These are phyloP conservation scores for Rheum nobile DNA, from an alignment of 148 eudicot species.

Conservation along the genomic window DNA sequence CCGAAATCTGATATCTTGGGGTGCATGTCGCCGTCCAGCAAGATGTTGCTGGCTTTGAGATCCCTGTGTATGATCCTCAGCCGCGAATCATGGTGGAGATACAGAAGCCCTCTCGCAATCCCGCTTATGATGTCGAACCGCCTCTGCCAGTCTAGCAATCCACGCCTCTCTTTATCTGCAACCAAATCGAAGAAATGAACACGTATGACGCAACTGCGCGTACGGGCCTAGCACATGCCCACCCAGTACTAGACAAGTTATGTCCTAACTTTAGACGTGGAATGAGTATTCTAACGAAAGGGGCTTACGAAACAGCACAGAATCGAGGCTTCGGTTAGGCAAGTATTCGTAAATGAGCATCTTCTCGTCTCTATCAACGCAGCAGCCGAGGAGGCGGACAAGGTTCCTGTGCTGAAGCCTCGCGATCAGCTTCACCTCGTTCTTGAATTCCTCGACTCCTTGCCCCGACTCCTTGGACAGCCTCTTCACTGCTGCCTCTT, in stretches of 20 bases:
- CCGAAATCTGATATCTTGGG: conserved; percentile 17
- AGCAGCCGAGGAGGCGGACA: conserved; percentile 9
- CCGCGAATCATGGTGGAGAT: conserved; percentile 14
- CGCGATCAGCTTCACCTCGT: conserved; percentile 7
- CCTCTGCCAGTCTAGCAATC: conserved; percentile 1
- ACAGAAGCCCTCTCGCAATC: conserved; percentile 9
- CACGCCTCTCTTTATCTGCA: conserved; percentile 7
- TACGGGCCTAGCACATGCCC: no score
- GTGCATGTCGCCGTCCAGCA: conserved; percentile 9
- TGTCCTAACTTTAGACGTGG: no score
- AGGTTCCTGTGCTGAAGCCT: conserved; percentile 14
- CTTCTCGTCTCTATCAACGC: conserved; percentile 8
- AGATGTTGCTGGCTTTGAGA: conserved; percentile 13
- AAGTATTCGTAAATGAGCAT: conserved; percentile 13
- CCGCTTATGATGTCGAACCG: conserved; percentile 11
- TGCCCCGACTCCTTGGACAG: conserved; percentile 10
- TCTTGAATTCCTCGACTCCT: conserved; percentile 11
- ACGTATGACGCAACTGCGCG: no score
- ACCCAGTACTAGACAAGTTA: no score
- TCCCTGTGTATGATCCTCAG: conserved; percentile 13
- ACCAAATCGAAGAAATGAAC: neutral
- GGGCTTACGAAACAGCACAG: conserved; percentile 5
- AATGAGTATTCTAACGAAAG: no score
- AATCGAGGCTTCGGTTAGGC: conserved; percentile 10
- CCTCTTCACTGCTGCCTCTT: conserved; percentile 10